Evolutionary conservation across 2,329 filamentous ascomycete genomes (phyloP).

Genomic region (Orbilia quercus): DNA sequence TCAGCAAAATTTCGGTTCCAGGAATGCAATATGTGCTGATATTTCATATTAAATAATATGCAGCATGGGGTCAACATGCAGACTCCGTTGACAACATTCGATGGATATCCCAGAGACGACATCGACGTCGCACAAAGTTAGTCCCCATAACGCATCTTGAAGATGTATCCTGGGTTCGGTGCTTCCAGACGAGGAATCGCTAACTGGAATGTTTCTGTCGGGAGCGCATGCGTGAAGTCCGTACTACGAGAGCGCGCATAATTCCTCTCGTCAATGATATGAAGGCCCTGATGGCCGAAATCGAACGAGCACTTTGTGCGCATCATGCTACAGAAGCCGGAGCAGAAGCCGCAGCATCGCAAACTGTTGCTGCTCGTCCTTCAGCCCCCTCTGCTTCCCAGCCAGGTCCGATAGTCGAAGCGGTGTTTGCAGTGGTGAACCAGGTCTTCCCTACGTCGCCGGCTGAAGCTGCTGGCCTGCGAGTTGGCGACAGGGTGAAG

Average conservation of each 20-base stretch:
- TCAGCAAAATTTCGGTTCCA: constrained; percentile 11
- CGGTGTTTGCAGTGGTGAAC: constrained; percentile 89
- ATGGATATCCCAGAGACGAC: constrained; percentile 92
- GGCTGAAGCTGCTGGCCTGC: constrained; percentile 82
- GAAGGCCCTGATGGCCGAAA: constrained; percentile 82
- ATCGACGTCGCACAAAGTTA: constrained; percentile 94
- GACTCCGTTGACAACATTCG: constrained; percentile 83
- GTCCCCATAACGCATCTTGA: constrained; percentile 59
- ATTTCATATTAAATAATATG: constrained; percentile 45
- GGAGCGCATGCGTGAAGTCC: constrained; percentile 70
- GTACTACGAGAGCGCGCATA: constrained; percentile 90
- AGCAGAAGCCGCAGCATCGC: constrained; percentile 65
- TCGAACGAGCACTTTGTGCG: constrained; percentile 88
- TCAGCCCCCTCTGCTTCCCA: constrained; percentile 62
- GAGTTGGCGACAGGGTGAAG: constrained; percentile 79
- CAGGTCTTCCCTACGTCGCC: constrained; percentile 81
- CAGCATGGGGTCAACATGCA: constrained; percentile 95
- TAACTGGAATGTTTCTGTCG: constrained; percentile 43
- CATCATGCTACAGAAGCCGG: constrained; percentile 72
- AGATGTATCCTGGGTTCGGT: background rate
- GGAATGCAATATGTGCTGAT: constrained; percentile 13
- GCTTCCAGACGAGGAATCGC: constrained; percentile 36
- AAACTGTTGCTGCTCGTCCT: constrained; percentile 57
- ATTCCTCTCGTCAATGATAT: constrained; percentile 92
- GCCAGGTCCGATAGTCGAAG: constrained; percentile 65